Evolutionary conservation across 495 filamentous ascomycete species (phyloP), one percentile per base, ranked within the genome.

Genomic region (Sordaria brevicollis): DNA sequence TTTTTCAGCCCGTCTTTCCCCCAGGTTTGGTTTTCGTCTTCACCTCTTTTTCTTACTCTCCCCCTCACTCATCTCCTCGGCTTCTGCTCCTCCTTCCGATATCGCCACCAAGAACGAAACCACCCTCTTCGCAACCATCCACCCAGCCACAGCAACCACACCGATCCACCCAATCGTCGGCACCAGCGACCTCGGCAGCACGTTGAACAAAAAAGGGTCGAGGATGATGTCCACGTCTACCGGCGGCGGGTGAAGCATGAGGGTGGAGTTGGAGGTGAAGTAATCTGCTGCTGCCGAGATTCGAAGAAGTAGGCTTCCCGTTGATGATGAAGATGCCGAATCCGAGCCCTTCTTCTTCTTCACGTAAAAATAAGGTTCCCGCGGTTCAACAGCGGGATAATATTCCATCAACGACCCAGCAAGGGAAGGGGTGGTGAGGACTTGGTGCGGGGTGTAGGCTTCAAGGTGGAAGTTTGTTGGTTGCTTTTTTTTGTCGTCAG

Each of bases 211-310:
- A 71, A 88, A 97, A 25, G 93, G 93, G 81, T 99, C 95, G 31
- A 99, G 87, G 77, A 97, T 92, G 67, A 99, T 85, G 78, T 99
- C 94, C 21, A 90, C 92, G 68, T 84, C 79, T 25, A 97, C 93
- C 1, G 88, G 84, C 3, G 91, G 91, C 11, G 92, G 90, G 72
- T 87, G 73, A 65, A 81, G 76, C 94, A 98, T 97, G 72, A 97
- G 83, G 2, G 86, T 85, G 62, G 82, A 75, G 71, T 97, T 86
- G 37, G 84, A 79, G 19, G 91, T 90, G 79, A 89, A 96, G 82
- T 93, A 99, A 70, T 93, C 93, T 68, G 95, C 93, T 11, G 89
- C 88, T 9, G 94, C 86, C 67, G 85, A 81, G 66, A 98, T 82
- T 35, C 88, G 90, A 15, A 99, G 87, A 71, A 97, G 90, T n/a